Evolutionary conservation across 345 rosid species (phyloP).

Genomic region (Eutrema yunnanense): DNA sequence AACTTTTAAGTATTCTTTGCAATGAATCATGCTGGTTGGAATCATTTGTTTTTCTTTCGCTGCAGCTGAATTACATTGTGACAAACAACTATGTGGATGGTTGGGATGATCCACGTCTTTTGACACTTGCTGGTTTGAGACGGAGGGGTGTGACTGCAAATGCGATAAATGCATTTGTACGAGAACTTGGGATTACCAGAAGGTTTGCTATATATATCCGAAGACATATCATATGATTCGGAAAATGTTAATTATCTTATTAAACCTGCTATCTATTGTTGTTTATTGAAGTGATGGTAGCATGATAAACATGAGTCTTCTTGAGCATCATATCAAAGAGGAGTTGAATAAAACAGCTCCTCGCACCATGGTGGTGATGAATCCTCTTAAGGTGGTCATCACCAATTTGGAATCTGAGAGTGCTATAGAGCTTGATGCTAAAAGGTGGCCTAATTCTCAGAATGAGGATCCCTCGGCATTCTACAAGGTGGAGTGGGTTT

Average conservation of each 20-base stretch:
- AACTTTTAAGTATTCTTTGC: not conserved
- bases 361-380: slow-evolving; percentile 69
- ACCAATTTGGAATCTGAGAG: slow-evolving; percentile 61
- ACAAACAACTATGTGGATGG: slow-evolving; percentile 81
- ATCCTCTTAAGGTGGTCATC: slow-evolving; percentile 81
- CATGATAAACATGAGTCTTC: slow-evolving; percentile 71
- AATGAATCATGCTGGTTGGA: not conserved
- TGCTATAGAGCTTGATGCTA: slow-evolving; percentile 67
- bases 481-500: slow-evolving; percentile 48
- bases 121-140: slow-evolving; percentile 90
- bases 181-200: slow-evolving; percentile 89
- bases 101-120: slow-evolving; percentile 98
- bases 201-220: slow-evolving; percentile 42
- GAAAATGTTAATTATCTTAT: too few relatives aligned
- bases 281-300: slow-evolving; percentile 60
- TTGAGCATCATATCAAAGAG: slow-evolving; percentile 88
- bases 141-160: slow-evolving; percentile 87
- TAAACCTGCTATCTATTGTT: too few relatives aligned
- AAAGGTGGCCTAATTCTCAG: slow-evolving; percentile 83
- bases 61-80: slow-evolving; percentile 78
- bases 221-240: too few relatives aligned
- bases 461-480: slow-evolving; percentile 56
- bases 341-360: slow-evolving; percentile 79
- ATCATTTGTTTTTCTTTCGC: not conserved
- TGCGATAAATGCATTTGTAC: slow-evolving; percentile 75